phyloP scores from a whole-genome alignment of 108 stramenopile genomes.

The Cyclostephanos tholiformis region DNA sequence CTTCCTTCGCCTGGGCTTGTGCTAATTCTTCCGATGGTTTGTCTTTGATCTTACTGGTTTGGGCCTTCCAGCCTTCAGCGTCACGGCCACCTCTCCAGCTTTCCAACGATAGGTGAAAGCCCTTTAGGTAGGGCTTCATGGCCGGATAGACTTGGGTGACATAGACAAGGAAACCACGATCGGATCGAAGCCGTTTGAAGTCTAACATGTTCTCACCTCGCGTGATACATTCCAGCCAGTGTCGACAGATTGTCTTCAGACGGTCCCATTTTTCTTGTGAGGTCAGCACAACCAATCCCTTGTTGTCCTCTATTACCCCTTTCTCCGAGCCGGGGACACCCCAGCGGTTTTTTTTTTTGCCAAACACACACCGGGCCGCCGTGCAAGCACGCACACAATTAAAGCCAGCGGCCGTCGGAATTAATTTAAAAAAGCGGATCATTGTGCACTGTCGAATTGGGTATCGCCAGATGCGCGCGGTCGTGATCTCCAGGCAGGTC shows the following conservation, averaged over 20 bases:
- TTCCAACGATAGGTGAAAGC: constrained; percentile 50
- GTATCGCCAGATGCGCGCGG: too few species aligned
- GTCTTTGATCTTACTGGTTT: not conserved
- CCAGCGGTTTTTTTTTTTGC: too few species aligned
- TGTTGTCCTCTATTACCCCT: not conserved
- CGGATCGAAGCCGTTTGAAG: constrained; percentile 1
- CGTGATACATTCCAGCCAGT: constrained; percentile 20
- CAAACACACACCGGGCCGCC: too few species aligned
- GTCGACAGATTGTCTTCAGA: constrained; percentile 10
- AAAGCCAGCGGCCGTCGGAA: too few species aligned
- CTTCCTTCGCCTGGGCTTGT: too few species aligned
- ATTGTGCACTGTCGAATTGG: too few species aligned
- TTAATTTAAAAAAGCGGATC: too few species aligned
- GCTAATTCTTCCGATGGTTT: too few species aligned
- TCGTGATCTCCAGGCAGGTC: too few species aligned
- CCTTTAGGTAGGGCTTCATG: constrained; percentile 53
- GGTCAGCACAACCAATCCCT: constrained; percentile 27
- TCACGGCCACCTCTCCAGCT: constrained; percentile 42
- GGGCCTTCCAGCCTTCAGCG: constrained; percentile 47
- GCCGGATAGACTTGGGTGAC: constrained; percentile 40
- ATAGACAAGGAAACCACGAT: constrained; percentile 55
- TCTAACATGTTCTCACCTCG: not conserved
- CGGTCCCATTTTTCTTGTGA: constrained; percentile 42
- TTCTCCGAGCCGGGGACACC: too few species aligned
- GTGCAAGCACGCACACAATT: too few species aligned